Evolutionary conservation across 345 rosid species (phyloP).

Genomic region (Turritis glabra): DNA sequence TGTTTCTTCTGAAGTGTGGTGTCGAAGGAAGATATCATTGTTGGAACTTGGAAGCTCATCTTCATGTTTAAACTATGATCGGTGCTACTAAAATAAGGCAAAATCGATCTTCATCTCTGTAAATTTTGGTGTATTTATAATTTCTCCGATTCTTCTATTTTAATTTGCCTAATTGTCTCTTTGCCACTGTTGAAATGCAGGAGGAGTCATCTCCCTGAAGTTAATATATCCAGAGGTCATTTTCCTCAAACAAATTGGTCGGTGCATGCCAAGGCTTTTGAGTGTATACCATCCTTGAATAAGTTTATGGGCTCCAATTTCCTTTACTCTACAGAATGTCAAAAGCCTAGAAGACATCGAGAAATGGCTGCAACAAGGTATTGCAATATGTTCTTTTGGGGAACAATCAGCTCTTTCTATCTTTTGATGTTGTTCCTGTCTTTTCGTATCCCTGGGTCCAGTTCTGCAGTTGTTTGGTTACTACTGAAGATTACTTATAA

Average conservation of each 20-base stretch:
- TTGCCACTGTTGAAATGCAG: conserved; percentile 37
- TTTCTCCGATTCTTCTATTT: background rate
- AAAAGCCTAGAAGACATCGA: conserved; percentile 48
- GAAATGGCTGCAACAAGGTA: conserved; percentile 47
- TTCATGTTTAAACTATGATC: conserved; percentile 39
- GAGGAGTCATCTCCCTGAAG: conserved; percentile 39
- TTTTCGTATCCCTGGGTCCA: background rate
- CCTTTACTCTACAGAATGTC: conserved; percentile 61
- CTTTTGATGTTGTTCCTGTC: background rate
- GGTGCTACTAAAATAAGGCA: conserved; percentile 37
- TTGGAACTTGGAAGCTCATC: conserved; percentile 13
- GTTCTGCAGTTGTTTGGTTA: conserved; percentile 11
- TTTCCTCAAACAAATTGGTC: conserved; percentile 69
- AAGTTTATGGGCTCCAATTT: conserved; percentile 55
- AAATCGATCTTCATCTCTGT: conserved; percentile 22
- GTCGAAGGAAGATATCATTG: conserved; percentile 1
- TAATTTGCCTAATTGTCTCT: conserved; percentile 9
- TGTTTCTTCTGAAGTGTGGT: conserved; percentile 2
- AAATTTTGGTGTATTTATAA: background rate
- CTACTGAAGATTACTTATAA: background rate
- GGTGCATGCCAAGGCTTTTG: conserved; percentile 53
- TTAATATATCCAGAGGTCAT: conserved; percentile 34
- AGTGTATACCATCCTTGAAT: conserved; percentile 42
- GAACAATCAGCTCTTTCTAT: background rate
- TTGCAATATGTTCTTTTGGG: background rate